phyloP scores from a whole-genome alignment of 495 filamentous ascomycete genomes.

The Annulohypoxylon maeteangense region DNA sequence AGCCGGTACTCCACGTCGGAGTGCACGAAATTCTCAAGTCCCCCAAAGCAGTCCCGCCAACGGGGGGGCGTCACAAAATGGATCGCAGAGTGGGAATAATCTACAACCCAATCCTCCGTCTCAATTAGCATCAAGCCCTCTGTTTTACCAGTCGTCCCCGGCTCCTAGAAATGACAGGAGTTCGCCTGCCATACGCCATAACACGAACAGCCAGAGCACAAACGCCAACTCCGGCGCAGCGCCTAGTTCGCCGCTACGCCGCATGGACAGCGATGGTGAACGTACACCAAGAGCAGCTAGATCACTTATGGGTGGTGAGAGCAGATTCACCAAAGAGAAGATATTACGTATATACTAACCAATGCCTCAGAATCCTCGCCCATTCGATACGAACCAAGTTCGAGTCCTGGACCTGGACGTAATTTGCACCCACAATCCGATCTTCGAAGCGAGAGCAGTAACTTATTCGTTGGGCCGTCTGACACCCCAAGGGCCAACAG shows the following conservation, averaged over 20 bases:
- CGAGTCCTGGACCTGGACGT: slow-evolving; percentile 79
- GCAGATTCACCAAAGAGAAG: neutral
- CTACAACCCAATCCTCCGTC: slow-evolving; percentile 57
- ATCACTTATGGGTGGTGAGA: slow-evolving; percentile 70
- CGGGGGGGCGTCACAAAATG: slow-evolving; percentile 57
- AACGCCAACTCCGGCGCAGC: slow-evolving; percentile 62
- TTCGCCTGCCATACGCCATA: slow-evolving; percentile 63
- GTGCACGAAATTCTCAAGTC: slow-evolving; percentile 61
- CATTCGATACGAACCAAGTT: slow-evolving; percentile 87
- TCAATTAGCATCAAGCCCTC: slow-evolving; percentile 76
- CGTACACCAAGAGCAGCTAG: slow-evolving; percentile 76
- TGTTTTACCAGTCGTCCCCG: slow-evolving; percentile 85
- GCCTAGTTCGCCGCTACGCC: slow-evolving; percentile 74
- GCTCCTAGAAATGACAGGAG: slow-evolving; percentile 57
- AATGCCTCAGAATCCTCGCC: slow-evolving; percentile 80
- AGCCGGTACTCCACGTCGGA: slow-evolving; percentile 66
- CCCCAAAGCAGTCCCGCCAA: slow-evolving; percentile 62
- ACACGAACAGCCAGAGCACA: slow-evolving; percentile 66
- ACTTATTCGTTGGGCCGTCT: slow-evolving; percentile 80
- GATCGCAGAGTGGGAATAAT: slow-evolving; percentile 54
- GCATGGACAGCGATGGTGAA: slow-evolving; percentile 61
- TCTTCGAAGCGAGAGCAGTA: slow-evolving; percentile 81
- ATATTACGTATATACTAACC: slow-evolving; percentile 29
- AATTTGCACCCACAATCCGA: slow-evolving; percentile 69
- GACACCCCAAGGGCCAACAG: slow-evolving; percentile 60